phyloP scores from a whole-genome alignment of 2,329 filamentous ascomycete species.

The Microdochium trichocladiopsis region DNA sequence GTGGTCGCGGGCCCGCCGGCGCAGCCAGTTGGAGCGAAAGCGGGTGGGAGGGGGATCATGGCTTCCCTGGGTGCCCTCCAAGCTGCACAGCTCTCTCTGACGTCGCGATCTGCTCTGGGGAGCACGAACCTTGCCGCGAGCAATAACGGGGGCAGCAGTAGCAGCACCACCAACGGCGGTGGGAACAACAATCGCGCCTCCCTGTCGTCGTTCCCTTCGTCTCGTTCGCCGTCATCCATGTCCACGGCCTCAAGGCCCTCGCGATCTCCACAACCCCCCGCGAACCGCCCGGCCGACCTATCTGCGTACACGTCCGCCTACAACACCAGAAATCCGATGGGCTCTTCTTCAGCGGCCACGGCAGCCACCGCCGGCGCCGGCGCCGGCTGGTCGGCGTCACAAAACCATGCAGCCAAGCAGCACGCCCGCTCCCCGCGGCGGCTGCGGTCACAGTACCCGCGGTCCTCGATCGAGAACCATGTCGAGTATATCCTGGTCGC shows the following conservation, averaged over 20 bases:
- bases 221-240: slow-evolving; percentile 51
- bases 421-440: slow-evolving; percentile 44
- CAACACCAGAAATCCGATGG: background rate
- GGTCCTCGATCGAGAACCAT: slow-evolving; percentile 76
- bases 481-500: slow-evolving; percentile 98
- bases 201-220: slow-evolving; percentile 56
- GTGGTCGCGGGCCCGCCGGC: no score
- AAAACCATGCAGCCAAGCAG: background rate
- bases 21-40: slow-evolving; percentile 8
- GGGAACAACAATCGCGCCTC: slow-evolving; percentile 44
- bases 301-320: background rate
- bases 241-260: slow-evolving; percentile 45
- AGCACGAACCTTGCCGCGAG: slow-evolving; percentile 7
- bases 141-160: slow-evolving; percentile 8
- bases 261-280: background rate
- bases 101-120: background rate
- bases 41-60: slow-evolving; percentile 7
- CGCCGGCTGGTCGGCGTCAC: background rate
- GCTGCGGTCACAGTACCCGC: slow-evolving; percentile 68
- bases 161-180: no score
- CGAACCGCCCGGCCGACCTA: background rate
- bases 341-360: background rate
- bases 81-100: background rate
- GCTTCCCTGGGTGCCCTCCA: slow-evolving; percentile 2
- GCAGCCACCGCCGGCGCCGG: background rate